Percentiles rank a stretch among this genome's conserved stretches.
Conservation (phyloP, 257 asterid species). For the Sherardia arvensis region DNA sequence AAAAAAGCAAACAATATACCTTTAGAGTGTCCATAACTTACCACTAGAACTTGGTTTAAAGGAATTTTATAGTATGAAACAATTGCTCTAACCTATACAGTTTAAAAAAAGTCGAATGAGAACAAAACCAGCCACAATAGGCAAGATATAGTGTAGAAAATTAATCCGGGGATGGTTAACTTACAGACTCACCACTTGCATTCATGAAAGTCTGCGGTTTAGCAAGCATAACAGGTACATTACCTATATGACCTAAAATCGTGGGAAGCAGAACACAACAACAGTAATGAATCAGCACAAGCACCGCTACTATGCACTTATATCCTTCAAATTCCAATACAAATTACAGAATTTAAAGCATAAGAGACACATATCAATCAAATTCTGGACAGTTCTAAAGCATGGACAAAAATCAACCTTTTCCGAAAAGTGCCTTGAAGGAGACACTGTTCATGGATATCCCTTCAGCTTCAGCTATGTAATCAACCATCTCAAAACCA, state of each 20-base stretch:
- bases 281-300: background rate
- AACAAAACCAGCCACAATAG: conserved; percentile 4
- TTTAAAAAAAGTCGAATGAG: conserved; percentile 4
- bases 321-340: background rate
- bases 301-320: background rate
- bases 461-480: conserved; percentile 83
- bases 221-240: conserved; percentile 86
- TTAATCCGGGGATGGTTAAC: conserved; percentile 32
- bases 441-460: conserved; percentile 56
- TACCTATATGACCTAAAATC: conserved; percentile 63
- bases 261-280: background rate
- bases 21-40: conserved; percentile 22
- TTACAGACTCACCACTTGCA: conserved; percentile 99
- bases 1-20: background rate
- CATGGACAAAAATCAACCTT: conserved; percentile 32
- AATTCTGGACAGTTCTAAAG: background rate
- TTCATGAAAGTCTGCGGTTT: conserved; percentile 97
- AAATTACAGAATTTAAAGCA: background rate
- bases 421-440: conserved; percentile 81
- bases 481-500: conserved; percentile 89
- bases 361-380: background rate
- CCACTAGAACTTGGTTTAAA: conserved; percentile 85
- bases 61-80: conserved; percentile 94
- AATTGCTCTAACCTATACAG: conserved; percentile 68
- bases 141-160: background rate